phyloP scores from a whole-genome alignment of 805 yeast genomes.

The Grigorovia yakushimaensis region DNA sequence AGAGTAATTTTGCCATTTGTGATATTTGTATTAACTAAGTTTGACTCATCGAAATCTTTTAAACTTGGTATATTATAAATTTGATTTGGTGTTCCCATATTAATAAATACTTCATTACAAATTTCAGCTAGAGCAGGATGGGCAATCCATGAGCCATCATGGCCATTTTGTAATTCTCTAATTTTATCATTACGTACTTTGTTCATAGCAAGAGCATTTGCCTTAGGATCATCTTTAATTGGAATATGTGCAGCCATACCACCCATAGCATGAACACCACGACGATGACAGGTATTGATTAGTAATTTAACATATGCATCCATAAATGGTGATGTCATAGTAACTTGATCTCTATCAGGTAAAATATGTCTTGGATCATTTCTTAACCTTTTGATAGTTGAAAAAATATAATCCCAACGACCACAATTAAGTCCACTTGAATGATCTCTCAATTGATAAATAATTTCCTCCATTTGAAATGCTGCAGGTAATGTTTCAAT shows the following conservation, averaged over 20 bases:
- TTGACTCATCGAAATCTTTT: slow-evolving; percentile 30
- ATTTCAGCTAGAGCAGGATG: slow-evolving; percentile 74
- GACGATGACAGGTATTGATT: slow-evolving; percentile 63
- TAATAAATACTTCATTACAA: slow-evolving; percentile 61
- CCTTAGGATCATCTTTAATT: slow-evolving; percentile 56
- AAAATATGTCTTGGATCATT: slow-evolving; percentile 55
- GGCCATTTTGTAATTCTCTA: slow-evolving; percentile 68
- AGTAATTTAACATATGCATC: slow-evolving; percentile 51
- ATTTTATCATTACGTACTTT: slow-evolving; percentile 68
- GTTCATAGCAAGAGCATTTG: slow-evolving; percentile 57
- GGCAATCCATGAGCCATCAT: slow-evolving; percentile 87
- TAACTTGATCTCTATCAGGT: slow-evolving; percentile 73
- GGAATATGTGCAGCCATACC: slow-evolving; percentile 89
- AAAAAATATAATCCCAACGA: slow-evolving; percentile 82
- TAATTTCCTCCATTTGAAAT: slow-evolving; percentile 78
- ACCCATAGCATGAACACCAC: slow-evolving; percentile 82
- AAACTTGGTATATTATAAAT: slow-evolving; percentile 40
- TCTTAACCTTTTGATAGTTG: slow-evolving; percentile 67
- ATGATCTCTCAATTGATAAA: slow-evolving; percentile 67
- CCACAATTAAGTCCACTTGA: slow-evolving; percentile 80
- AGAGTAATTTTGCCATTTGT: slow-evolving; percentile 55
- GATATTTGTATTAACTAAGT: slow-evolving; percentile 55
- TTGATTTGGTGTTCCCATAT: slow-evolving; percentile 80
- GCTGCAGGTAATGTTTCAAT: slow-evolving; percentile 82
- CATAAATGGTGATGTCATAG: slow-evolving; percentile 78